Conservation (phyloP, 179 eudicot species). For the Drosera spatulata region DNA sequence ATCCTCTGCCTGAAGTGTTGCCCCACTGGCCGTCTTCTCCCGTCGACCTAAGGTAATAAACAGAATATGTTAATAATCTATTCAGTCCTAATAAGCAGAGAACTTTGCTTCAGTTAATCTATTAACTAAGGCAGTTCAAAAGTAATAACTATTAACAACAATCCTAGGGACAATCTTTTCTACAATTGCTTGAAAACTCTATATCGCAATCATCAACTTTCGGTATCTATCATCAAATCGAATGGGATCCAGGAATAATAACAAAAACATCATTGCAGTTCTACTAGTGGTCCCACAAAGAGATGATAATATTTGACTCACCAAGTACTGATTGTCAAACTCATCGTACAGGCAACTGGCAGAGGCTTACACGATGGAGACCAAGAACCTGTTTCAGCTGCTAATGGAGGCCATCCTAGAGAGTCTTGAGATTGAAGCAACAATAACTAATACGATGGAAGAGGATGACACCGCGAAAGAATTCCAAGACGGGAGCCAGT, state of each 20-base stretch:
- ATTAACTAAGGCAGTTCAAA: not conserved
- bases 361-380: constrained; percentile 22
- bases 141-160: too few relatives aligned
- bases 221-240: too few relatives aligned
- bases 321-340: not conserved
- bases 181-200: too few relatives aligned
- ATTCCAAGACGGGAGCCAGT: constrained; percentile 40
- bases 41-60: constrained; percentile 21
- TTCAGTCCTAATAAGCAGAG: too few relatives aligned
- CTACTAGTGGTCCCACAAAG: not conserved
- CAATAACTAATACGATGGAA: constrained; percentile 6
- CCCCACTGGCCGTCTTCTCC: constrained; percentile 31
- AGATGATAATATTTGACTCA: not conserved
- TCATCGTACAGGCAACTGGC: constrained; percentile 15
- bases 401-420: constrained; percentile 35
- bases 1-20: constrained; percentile 14
- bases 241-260: too few relatives aligned
- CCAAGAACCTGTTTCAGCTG: constrained; percentile 19
- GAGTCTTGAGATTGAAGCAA: constrained; percentile 15
- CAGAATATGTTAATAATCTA: not conserved
- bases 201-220: too few relatives aligned
- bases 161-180: too few relatives aligned
- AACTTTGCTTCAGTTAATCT: not conserved
- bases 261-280: not conserved
- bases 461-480: constrained; percentile 19